A percentile compares a stretch with the other conserved stretches of the same genome.
These are phyloP conservation scores for Neonothopanus nambi DNA, from an alignment of 1,284 basidiomycete species.

Conservation along the genomic window DNA sequence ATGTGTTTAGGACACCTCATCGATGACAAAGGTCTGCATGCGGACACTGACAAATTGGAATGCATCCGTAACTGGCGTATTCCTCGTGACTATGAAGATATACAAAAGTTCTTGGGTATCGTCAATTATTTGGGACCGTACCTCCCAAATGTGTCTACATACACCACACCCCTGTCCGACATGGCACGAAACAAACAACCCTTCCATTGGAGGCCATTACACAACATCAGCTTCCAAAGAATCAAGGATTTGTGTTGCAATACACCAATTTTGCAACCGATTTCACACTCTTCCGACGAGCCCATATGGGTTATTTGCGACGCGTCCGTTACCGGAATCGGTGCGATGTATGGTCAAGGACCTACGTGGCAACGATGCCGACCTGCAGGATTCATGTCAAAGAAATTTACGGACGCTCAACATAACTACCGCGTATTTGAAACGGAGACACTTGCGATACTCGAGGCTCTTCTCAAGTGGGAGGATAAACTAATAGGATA, in stretches of 20 bases:
- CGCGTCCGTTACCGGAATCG: constrained; percentile 35
- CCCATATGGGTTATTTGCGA: constrained; percentile 45
- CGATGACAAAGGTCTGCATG: constrained; percentile 19
- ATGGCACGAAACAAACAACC: constrained; percentile 18
- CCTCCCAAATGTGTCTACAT: constrained; percentile 36
- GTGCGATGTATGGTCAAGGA: constrained; percentile 40
- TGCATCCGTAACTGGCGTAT: constrained; percentile 30
- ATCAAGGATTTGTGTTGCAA: constrained; percentile 14
- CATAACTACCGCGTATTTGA: constrained; percentile 37
- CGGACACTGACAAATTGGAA: constrained; percentile 25
- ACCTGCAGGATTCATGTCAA: constrained; percentile 40
- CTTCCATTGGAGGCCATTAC: constrained; percentile 15
- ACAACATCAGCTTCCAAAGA: constrained; percentile 12
- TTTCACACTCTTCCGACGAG: constrained; percentile 18
- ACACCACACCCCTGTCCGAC: constrained; percentile 22
- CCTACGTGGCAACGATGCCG: constrained; percentile 32
- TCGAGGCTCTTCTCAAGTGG: constrained; percentile 38
- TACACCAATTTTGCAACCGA: constrained; percentile 12
- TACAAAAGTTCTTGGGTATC: constrained; percentile 40
- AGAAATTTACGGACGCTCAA: constrained; percentile 39
- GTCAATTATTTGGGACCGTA: constrained; percentile 41
- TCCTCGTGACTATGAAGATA: constrained; percentile 33
- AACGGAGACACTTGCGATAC: constrained; percentile 36
- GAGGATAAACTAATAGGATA: constrained; percentile 36
- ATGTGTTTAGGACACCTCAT: constrained; percentile 25